phyloP scores from a whole-genome alignment of 2,329 filamentous ascomycete genomes.

The Alternaria atra region DNA sequence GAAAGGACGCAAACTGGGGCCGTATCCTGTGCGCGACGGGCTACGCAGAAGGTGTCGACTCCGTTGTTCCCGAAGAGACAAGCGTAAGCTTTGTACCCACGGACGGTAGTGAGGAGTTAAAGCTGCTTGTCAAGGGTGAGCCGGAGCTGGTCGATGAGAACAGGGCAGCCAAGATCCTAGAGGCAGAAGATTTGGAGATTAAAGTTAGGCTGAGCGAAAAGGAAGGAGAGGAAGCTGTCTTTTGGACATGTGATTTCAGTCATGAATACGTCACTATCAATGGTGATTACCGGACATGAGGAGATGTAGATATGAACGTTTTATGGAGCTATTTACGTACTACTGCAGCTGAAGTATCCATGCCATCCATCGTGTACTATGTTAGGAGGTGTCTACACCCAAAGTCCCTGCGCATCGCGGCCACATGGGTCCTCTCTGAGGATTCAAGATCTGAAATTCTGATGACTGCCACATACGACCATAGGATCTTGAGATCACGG shows the following conservation, averaged over 20 bases:
- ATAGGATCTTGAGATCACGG: constrained; percentile 3
- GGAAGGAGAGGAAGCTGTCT: constrained; percentile 65
- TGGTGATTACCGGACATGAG: constrained; percentile 70
- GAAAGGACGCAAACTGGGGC: constrained; percentile 98
- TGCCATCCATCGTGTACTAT: not conserved
- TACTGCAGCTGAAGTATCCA: not conserved
- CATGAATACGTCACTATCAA: constrained; percentile 81
- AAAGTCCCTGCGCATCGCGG: not conserved
- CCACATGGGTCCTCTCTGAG: not conserved
- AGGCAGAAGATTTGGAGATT: constrained; percentile 80
- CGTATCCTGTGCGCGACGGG: constrained; percentile 95
- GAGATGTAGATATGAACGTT: not conserved
- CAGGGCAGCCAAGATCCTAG: constrained; percentile 78
- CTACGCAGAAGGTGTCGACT: constrained; percentile 73
- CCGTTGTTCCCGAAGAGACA: constrained; percentile 74
- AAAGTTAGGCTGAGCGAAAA: constrained; percentile 76
- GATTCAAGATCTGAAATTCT: not conserved
- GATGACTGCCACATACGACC: constrained; percentile 17
- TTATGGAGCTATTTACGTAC: not conserved
- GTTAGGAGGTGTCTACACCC: no score
- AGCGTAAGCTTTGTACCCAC: constrained; percentile 81
- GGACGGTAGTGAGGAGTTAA: constrained; percentile 79
- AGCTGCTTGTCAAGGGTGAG: constrained; percentile 80
- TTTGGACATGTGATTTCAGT: constrained; percentile 89
- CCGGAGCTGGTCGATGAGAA: constrained; percentile 80